A percentile compares a stretch with the other conserved stretches of the same genome.
phyloP scores from a whole-genome alignment of 1,139 yeast species.

The Scheffersomyces stambukii region DNA sequence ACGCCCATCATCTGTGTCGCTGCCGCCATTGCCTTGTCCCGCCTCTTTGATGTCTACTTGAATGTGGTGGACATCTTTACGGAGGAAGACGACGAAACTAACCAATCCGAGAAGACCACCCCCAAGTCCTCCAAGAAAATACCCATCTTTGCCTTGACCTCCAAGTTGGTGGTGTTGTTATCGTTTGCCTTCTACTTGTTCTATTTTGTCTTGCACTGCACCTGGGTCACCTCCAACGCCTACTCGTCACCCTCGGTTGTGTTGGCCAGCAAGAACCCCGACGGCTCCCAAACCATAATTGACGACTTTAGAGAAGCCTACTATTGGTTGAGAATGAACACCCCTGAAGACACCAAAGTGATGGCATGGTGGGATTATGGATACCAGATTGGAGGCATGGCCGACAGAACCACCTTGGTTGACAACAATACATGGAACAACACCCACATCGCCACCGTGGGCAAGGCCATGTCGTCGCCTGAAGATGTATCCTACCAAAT shows the following conservation, averaged over 20 bases:
- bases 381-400: slow-evolving; percentile 99
- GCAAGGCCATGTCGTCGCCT: slow-evolving; percentile 91
- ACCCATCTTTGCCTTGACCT: slow-evolving; percentile 36
- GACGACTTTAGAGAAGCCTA: slow-evolving; percentile 99
- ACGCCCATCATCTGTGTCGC: slow-evolving; percentile 95
- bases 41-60: slow-evolving; percentile 77
- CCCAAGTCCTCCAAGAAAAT: slow-evolving; percentile 13
- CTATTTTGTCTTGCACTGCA: slow-evolving; percentile 89
- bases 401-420: slow-evolving; percentile 95
- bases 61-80: slow-evolving; percentile 52
- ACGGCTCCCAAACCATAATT: slow-evolving; percentile 80
- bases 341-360: slow-evolving; percentile 90
- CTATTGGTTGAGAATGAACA: slow-evolving; percentile 98
- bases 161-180: slow-evolving; percentile 62
- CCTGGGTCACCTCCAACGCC: slow-evolving; percentile 95
- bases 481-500: slow-evolving; percentile 89
- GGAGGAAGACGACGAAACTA: slow-evolving; percentile 8
- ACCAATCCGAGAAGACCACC: slow-evolving; percentile 5
- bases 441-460: slow-evolving; percentile 99
- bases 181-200: slow-evolving; percentile 72
- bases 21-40: slow-evolving; percentile 81
- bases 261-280: slow-evolving; percentile 76
- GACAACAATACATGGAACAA: slow-evolving; percentile 99
- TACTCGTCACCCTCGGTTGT: slow-evolving; percentile 98
- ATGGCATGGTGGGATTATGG: slow-evolving; percentile 99